Base-by-base conservation (phyloP, 805 yeast species). In the Yarrowia phangngaensis region DNA sequence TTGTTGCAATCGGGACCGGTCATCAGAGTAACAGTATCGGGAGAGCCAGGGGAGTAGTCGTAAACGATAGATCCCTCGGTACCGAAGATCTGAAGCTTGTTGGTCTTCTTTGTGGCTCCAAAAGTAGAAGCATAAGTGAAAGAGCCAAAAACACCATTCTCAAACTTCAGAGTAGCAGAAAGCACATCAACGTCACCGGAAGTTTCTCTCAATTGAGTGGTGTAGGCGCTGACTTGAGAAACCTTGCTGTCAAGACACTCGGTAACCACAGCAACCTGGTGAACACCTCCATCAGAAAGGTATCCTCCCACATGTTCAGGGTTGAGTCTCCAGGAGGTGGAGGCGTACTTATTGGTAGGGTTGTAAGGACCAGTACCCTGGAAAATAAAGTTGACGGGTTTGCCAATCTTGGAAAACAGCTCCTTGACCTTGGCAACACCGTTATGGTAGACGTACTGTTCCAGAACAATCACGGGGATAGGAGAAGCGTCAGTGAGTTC, bases 271-370 rank as follows among this genome's bases (percentile, higher is more conserved):
- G 95, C 95, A 64, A 89, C 70, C 65, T 89, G 97, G 67, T 90
- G 97, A 17, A 90, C 97, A 63, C 97, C 97, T 60, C 96, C 97
- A 60, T 90, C 97, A 52, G 90, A 81, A 58, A 90, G 70, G 66
- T 72, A 89, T 0, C 97, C 97, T 49, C 97, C 97, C 56, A 88
- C 76, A 63, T 90, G 97, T 65, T 86, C 81, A 23, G 97, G 97
- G 38, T 80, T 72, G 62, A 75, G 78, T 73, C 97, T 82, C 97
- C 97, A 90, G 12, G 80, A 50, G 2, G 97, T 89, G 36, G 64
- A 62, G 54, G 71, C 67, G 63, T 76, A 77, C 58, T 72, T 72
- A 63, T 70, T 69, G 52, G 63, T 56, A n/a, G 62, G 65, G 54
- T 71, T 66, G 65, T 68, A 77, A 15, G 81, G 71, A 7, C 79